Percentiles rank a stretch among this genome's conserved stretches.
Conservation (phyloP, 2,329 filamentous ascomycete genomes). For the Phyllosticta citriasiana region DNA sequence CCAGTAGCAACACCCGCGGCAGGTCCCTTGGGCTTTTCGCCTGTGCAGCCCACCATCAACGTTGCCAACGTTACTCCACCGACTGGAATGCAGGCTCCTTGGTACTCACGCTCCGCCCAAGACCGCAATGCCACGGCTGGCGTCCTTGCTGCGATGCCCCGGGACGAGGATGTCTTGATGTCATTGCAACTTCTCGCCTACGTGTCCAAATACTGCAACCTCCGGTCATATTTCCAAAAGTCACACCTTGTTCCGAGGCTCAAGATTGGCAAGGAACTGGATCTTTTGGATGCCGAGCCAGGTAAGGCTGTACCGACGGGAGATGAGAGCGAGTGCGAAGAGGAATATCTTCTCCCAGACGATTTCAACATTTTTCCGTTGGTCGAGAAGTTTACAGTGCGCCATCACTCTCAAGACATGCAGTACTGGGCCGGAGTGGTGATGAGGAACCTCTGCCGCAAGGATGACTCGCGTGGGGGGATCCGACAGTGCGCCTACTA, state of each 20-base stretch:
- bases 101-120: constrained; percentile 68
- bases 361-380: constrained; percentile 98
- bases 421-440: constrained; percentile 99
- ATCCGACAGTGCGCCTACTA: constrained; percentile 98
- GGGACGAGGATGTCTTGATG: constrained; percentile 97
- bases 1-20: constrained; percentile 57
- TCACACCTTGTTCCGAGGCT: constrained; percentile 89
- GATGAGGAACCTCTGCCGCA: constrained; percentile 96
- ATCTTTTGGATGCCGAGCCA: constrained; percentile 61
- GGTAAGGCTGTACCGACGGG: constrained; percentile 25
- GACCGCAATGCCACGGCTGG: constrained; percentile 62
- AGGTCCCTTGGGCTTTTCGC: constrained; percentile 62
- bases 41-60: constrained; percentile 56
- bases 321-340: constrained; percentile 55
- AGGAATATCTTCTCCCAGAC: constrained; percentile 84
- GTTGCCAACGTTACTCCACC: constrained; percentile 65
- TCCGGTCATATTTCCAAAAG: constrained; percentile 88
- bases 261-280: constrained; percentile 71
- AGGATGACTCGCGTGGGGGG: constrained; percentile 87
- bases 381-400: constrained; percentile 95
- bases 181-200: constrained; percentile 93
- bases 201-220: constrained; percentile 96
- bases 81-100: constrained; percentile 54
- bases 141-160: constrained; percentile 81
- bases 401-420: constrained; percentile 94